These are phyloP conservation scores for Colletotrichum sublineola DNA, from an alignment of 2,329 filamentous ascomycete species.

Conservation along the genomic window DNA sequence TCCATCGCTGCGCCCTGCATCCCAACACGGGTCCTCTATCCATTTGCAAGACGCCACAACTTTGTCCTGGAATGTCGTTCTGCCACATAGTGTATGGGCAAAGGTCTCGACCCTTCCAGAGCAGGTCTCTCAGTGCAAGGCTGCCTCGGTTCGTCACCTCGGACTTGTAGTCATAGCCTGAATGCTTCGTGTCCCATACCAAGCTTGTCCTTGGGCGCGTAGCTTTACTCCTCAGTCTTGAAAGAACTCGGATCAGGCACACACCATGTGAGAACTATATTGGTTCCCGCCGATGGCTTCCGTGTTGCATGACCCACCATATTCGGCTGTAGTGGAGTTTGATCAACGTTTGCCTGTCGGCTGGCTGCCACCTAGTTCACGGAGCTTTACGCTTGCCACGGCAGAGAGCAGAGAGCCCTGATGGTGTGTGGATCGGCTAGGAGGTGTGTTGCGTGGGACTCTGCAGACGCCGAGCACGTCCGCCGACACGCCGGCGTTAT, in stretches of 20 bases:
- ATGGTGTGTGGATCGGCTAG: background rate
- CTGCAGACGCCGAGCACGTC: constrained; percentile 46
- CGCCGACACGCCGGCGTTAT: constrained; percentile 54
- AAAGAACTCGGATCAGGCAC: constrained; percentile 63
- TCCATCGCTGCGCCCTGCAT: background rate
- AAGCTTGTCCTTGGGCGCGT: background rate
- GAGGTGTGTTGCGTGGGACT: background rate
- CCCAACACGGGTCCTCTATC: background rate
- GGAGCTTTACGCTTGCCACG: background rate
- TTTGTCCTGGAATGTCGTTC: constrained; percentile 27
- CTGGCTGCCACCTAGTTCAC: constrained; percentile 36
- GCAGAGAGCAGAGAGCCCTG: too few relatives aligned
- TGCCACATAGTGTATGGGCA: constrained; percentile 54
- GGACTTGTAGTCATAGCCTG: too few relatives aligned
- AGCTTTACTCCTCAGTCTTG: constrained; percentile 61
- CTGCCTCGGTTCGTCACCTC: too few relatives aligned
- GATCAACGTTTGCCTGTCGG: constrained; percentile 55
- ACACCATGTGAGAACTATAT: constrained; percentile 62
- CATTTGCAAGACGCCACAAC: background rate
- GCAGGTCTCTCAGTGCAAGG: too few relatives aligned
- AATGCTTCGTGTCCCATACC: too few relatives aligned
- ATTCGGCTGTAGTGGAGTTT: constrained; percentile 59
- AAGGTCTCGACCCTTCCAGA: constrained; percentile 54
- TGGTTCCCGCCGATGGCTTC: constrained; percentile 66
- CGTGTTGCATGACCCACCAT: constrained; percentile 56